These are phyloP conservation scores for Aspergillus taichungensis DNA, from an alignment of 495 filamentous ascomycete genomes.

Conservation along the genomic window DNA sequence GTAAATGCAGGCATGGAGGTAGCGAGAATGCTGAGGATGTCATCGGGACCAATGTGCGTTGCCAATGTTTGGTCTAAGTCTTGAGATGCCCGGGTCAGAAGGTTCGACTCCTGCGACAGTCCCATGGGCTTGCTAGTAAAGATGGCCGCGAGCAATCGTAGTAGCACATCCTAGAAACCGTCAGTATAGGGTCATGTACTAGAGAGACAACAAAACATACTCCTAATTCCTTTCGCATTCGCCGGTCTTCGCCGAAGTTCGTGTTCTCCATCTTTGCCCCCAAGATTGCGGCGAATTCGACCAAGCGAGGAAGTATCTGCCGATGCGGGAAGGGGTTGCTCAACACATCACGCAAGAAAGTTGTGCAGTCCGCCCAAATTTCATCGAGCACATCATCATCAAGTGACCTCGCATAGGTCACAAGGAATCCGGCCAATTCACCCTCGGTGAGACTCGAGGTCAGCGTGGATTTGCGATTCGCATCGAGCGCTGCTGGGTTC, in stretches of 20 bases:
- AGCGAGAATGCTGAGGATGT: conserved; percentile 72
- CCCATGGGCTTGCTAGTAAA: conserved; percentile 81
- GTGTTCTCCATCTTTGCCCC: conserved; percentile 95
- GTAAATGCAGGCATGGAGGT: conserved; percentile 71
- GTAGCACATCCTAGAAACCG: conserved; percentile 66
- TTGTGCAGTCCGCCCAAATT: conserved; percentile 92
- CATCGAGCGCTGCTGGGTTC: conserved; percentile 72
- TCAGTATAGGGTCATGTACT: conserved; percentile 15
- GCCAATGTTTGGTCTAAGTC: conserved; percentile 34
- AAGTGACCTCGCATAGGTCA: conserved; percentile 77
- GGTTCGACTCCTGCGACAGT: conserved; percentile 36
- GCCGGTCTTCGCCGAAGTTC: conserved; percentile 91
- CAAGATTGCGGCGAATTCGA: conserved; percentile 82
- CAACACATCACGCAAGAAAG: conserved; percentile 81
- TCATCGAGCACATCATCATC: conserved; percentile 99
- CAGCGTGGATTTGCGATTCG: conserved; percentile 71
- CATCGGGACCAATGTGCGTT: conserved; percentile 48
- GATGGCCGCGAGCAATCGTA: conserved; percentile 77
- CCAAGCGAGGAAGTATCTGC: conserved; percentile 75
- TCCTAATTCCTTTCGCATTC: conserved; percentile 85
- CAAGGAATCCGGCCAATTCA: conserved; percentile 78
- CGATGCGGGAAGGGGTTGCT: conserved; percentile 93
- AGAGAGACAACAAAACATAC: conserved; percentile 42
- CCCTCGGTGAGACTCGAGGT: conserved; percentile 74
- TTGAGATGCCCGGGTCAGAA: conserved; percentile 34